Conservation (phyloP, 1,139 yeast genomes). For the Lodderomyces parapsilosis region DNA sequence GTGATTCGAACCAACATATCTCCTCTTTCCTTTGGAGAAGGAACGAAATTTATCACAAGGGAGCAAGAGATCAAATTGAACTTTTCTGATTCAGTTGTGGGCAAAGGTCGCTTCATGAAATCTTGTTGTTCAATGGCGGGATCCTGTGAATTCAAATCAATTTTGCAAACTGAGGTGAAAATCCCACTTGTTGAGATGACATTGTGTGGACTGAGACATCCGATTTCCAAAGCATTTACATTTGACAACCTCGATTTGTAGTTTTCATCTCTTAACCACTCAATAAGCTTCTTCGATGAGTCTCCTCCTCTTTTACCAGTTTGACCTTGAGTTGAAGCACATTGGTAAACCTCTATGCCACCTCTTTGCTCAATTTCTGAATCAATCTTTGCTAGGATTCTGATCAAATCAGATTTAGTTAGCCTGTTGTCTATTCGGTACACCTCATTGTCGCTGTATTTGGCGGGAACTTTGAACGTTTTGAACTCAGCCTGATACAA, state of each 20-base stretch:
- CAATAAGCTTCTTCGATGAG: slow-evolving; percentile 70
- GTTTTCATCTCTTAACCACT: slow-evolving; percentile 52
- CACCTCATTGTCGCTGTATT: slow-evolving; percentile 16
- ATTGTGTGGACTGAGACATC: slow-evolving; percentile 70
- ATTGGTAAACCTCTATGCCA: slow-evolving; percentile 73
- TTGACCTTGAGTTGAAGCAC: slow-evolving; percentile 89
- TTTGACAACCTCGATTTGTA: slow-evolving; percentile 15
- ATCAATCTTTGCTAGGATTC: slow-evolving; percentile 52
- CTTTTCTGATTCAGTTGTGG: slow-evolving; percentile 38
- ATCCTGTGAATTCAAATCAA: slow-evolving; percentile 82
- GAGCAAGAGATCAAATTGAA: slow-evolving; percentile 79
- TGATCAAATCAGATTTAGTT: slow-evolving; percentile 17
- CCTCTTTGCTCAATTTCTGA: slow-evolving; percentile 61
- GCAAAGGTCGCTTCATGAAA: slow-evolving; percentile 76
- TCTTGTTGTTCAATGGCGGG: slow-evolving; percentile 72
- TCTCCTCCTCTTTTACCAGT: slow-evolving; percentile 80
- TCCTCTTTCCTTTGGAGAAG: slow-evolving; percentile 69
- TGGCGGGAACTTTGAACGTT: slow-evolving; percentile 10
- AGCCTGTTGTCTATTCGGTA: slow-evolving; percentile 22
- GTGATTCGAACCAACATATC: slow-evolving; percentile 67
- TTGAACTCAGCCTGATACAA: slow-evolving; percentile 7
- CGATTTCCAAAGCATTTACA: slow-evolving; percentile 69
- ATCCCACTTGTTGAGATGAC: slow-evolving; percentile 58
- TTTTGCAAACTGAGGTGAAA: slow-evolving; percentile 52
- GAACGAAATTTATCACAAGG: slow-evolving; percentile 84